A percentile compares a stretch with the other conserved stretches of the same genome.
Evolutionary conservation across 306 rosid species (phyloP).

Genomic region (Cicer yamashitae): DNA sequence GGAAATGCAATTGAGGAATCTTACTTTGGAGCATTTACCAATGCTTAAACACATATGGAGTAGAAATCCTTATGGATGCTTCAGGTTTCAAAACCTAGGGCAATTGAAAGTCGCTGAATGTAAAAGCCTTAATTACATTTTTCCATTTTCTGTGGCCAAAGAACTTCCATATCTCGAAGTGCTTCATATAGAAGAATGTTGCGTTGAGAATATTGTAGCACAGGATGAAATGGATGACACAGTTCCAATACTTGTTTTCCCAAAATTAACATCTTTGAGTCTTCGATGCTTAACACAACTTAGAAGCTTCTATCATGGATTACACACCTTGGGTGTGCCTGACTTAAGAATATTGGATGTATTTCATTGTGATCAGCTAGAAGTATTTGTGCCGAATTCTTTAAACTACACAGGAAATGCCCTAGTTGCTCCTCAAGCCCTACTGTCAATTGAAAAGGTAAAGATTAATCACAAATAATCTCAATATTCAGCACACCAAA

Average conservation of each 20-base stretch:
- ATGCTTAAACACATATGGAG: constrained; percentile 33
- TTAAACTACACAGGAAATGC: neutral
- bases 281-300: neutral
- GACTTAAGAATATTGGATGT: neutral
- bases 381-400: neutral
- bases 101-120: neutral
- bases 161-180: neutral
- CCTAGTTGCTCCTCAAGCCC: neutral
- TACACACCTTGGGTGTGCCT: neutral
- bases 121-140: neutral
- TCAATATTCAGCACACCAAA: neutral
- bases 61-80: neutral
- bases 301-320: neutral
- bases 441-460: neutral
- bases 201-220: neutral
- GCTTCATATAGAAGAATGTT: neutral
- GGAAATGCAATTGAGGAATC: neutral
- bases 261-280: neutral
- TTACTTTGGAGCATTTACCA: neutral
- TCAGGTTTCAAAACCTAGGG: neutral
- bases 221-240: neutral
- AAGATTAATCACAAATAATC: neutral
- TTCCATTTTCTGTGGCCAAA: neutral
- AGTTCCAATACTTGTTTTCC: constrained; percentile 1
- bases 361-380: neutral